phyloP scores from a whole-genome alignment of 768 basidiomycete genomes.

The Galerina marginata region DNA sequence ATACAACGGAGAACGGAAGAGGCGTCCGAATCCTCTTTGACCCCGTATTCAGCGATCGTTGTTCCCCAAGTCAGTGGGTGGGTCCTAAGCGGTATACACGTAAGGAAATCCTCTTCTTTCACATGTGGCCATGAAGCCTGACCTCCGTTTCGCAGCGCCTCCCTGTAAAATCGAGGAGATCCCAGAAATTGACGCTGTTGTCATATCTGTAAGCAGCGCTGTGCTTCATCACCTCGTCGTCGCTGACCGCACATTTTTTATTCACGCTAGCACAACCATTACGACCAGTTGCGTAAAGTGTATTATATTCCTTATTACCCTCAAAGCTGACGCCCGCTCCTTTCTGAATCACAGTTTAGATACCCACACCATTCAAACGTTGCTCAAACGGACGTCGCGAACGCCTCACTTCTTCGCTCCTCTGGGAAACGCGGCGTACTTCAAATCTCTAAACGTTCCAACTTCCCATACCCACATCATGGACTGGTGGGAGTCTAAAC shows the following conservation, averaged over 20 bases:
- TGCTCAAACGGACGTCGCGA: constrained; percentile 36
- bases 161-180: constrained; percentile 59
- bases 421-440: constrained; percentile 53
- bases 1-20: constrained; percentile 25
- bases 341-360: constrained; percentile 42
- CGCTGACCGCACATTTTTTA: not conserved
- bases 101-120: constrained; percentile 26
- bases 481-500: constrained; percentile 68
- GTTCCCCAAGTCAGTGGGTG: constrained; percentile 49
- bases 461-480: constrained; percentile 50
- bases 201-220: constrained; percentile 54
- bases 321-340: not conserved
- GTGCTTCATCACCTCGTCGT: not conserved
- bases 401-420: constrained; percentile 63
- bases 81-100: constrained; percentile 57
- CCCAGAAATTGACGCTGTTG: constrained; percentile 66
- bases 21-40: constrained; percentile 59
- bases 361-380: constrained; percentile 43
- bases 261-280: constrained; percentile 50
- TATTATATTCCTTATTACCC: not conserved
- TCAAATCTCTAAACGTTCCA: constrained; percentile 46
- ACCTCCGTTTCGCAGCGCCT: constrained; percentile 35
- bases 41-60: constrained; percentile 57
- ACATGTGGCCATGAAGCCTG: no score
- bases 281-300: constrained; percentile 48